These are phyloP conservation scores for Saturnispora hagleri DNA, from an alignment of 805 yeast genomes.

Conservation along the genomic window DNA sequence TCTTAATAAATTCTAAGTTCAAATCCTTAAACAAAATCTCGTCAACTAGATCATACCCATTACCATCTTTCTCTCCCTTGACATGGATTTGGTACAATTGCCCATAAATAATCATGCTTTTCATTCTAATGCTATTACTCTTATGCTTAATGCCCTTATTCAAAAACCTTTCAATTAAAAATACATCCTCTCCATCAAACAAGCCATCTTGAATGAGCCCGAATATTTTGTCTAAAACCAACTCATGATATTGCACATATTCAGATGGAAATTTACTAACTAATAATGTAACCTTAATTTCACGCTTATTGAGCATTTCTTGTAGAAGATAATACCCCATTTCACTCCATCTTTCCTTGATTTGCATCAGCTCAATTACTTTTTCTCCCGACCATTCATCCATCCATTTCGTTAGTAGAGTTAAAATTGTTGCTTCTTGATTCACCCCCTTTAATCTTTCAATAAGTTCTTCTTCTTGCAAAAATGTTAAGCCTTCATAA, in stretches of 20 bases:
- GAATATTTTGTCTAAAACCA: constrained; percentile 5
- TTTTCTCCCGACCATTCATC: background rate
- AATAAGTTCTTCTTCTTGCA: background rate
- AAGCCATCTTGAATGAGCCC: background rate
- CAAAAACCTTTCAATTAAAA: constrained; percentile 9
- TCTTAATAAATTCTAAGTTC: background rate
- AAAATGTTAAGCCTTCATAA: background rate
- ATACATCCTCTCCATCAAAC: constrained; percentile 12
- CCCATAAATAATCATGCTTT: constrained; percentile 7
- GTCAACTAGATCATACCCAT: constrained; percentile 12
- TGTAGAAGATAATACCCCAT: constrained; percentile 3
- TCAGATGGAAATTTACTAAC: background rate
- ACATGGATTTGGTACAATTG: constrained; percentile 5
- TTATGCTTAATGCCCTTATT: constrained; percentile 2
- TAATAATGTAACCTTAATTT: background rate
- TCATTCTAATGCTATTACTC: constrained; percentile 8
- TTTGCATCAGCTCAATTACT: background rate
- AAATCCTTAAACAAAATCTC: constrained; percentile 6
- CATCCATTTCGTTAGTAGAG: background rate
- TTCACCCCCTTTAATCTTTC: background rate
- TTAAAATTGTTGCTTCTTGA: background rate
- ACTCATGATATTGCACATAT: constrained; percentile 2
- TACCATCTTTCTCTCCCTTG: background rate
- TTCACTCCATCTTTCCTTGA: background rate
- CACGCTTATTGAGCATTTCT: constrained; percentile 2